Percentiles rank a stretch among this genome's conserved stretches.
Evolutionary conservation across 306 rosid species (phyloP).

Genomic region (Fragaria vesca): DNA sequence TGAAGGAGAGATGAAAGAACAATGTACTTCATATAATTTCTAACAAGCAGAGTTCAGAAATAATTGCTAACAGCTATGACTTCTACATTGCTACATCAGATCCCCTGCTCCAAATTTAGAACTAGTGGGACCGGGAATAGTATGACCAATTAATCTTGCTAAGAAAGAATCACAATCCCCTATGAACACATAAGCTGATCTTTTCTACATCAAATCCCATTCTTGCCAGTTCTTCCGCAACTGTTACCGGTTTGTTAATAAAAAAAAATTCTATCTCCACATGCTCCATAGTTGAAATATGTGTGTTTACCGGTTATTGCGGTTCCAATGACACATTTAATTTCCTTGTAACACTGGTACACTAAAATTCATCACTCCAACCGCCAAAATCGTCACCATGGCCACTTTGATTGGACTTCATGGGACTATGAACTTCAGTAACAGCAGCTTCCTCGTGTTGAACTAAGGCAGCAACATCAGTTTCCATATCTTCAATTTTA

Average conservation of each 20-base stretch:
- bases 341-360: background rate
- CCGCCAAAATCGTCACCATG: slow-evolving; percentile 25
- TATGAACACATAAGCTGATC: too few relatives aligned
- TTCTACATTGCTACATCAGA: background rate
- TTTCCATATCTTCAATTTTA: slow-evolving; percentile 33
- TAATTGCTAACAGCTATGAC: background rate
- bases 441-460: slow-evolving; percentile 42
- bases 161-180: background rate
- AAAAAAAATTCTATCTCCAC: slow-evolving; percentile 4
- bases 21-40: too few relatives aligned
- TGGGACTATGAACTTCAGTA: slow-evolving; percentile 38
- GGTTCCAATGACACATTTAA: background rate
- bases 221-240: background rate
- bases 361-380: slow-evolving; percentile 43
- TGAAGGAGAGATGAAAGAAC: too few relatives aligned
- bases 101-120: background rate
- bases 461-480: slow-evolving; percentile 27
- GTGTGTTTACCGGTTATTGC: background rate
- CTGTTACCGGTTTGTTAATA: background rate
- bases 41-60: background rate
- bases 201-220: background rate
- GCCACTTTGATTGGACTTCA: slow-evolving; percentile 48
- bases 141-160: background rate
- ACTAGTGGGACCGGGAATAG: background rate
- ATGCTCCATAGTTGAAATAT: background rate